A percentile compares a stretch with the other conserved stretches of the same genome.
Conservation (phyloP, 768 basidiomycete species). For the Lactarius sanguifluus region DNA sequence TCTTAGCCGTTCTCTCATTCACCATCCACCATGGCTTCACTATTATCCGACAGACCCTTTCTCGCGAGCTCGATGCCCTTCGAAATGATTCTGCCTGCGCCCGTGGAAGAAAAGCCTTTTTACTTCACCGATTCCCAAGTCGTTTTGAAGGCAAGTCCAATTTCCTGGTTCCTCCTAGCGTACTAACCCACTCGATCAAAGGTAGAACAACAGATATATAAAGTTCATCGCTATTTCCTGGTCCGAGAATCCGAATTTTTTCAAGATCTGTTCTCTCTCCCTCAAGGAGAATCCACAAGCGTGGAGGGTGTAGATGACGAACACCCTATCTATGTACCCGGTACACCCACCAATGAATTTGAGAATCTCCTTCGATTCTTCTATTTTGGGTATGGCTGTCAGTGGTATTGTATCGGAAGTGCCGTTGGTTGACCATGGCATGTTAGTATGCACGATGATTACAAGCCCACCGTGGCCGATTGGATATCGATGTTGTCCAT, state of each 20-base stretch:
- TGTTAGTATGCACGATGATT: constrained; percentile 25
- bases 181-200: constrained; percentile 1
- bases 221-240: constrained; percentile 30
- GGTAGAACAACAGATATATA: constrained; percentile 29
- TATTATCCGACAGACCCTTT: too few relatives aligned
- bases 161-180: not conserved
- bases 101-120: too few relatives aligned
- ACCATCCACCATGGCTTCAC: not conserved
- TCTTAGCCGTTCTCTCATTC: not conserved
- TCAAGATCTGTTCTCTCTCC: constrained; percentile 21
- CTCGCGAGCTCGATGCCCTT: too few relatives aligned
- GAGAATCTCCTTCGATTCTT: constrained; percentile 29
- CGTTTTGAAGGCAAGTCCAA: constrained; percentile 9
- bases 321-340: constrained; percentile 26
- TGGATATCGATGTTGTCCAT: constrained; percentile 29
- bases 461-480: constrained; percentile 3
- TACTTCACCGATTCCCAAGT: constrained; percentile 15
- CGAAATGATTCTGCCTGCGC: too few relatives aligned
- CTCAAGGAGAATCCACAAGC: constrained; percentile 25
- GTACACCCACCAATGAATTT: constrained; percentile 25
- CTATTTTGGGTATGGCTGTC: constrained; percentile 26
- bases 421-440: not conserved
- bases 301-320: constrained; percentile 30
- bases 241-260: constrained; percentile 29
- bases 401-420: too few relatives aligned